These are phyloP conservation scores for Glebionis coronaria DNA, from an alignment of 129 eudicot species.

Conservation along the genomic window DNA sequence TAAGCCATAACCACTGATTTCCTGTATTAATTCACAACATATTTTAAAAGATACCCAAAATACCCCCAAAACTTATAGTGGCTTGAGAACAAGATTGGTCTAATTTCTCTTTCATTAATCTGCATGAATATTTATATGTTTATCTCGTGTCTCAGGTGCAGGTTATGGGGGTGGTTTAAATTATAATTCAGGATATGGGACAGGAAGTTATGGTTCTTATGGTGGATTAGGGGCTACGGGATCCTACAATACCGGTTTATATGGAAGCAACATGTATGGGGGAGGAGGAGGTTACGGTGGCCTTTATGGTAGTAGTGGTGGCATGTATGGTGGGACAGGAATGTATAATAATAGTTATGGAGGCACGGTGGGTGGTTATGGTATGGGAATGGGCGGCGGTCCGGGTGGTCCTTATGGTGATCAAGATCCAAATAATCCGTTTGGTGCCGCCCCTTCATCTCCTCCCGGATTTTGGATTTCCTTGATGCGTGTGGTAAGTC, in stretches of 20 bases:
- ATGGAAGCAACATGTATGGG: conserved; percentile 74
- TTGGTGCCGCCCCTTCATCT: conserved; percentile 69
- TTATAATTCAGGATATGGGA: conserved; percentile 60
- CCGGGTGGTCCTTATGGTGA: conserved; percentile 71
- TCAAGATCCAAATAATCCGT: conserved; percentile 91
- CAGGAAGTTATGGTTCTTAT: conserved; percentile 53
- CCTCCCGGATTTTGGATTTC: conserved; percentile 95
- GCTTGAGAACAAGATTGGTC: not conserved
- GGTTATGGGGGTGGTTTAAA: conserved; percentile 53
- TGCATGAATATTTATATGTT: conserved; percentile 12
- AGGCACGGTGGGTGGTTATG: conserved; percentile 69
- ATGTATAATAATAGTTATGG: conserved; percentile 52
- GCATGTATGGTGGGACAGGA: conserved; percentile 53
- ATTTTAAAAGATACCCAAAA: not conserved
- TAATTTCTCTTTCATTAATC: not conserved
- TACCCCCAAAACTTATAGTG: not conserved
- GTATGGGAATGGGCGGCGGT: conserved; percentile 67
- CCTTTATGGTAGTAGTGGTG: conserved; percentile 56
- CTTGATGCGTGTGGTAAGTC: conserved; percentile 71
- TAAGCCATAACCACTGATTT: too few relatives aligned
- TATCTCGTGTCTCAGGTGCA: conserved; percentile 16
- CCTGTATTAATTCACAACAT: too few relatives aligned
- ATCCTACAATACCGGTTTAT: conserved; percentile 57
- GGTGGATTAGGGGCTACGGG: conserved; percentile 55
- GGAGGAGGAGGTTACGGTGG: conserved; percentile 91